Conservation (phyloP, 805 yeast genomes). For the Ogataea nitratoaversa region DNA sequence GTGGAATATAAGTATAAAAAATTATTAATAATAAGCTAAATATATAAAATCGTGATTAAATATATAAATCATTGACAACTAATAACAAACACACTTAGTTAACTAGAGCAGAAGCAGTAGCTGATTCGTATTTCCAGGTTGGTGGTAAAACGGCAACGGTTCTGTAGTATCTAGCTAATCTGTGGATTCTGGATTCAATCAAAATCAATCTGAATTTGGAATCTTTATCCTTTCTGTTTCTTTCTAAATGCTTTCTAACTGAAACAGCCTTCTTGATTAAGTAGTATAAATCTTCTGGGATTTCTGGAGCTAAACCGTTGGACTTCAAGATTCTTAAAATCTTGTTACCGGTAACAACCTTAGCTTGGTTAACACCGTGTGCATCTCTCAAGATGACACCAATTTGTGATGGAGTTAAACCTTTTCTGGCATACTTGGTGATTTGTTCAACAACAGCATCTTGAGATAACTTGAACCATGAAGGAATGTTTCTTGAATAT, state of each 20-base stretch:
- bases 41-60: conserved; percentile 15
- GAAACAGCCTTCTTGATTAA: conserved; percentile 99
- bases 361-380: conserved; percentile 98
- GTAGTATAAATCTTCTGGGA: conserved; percentile 99
- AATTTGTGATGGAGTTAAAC: conserved; percentile 98
- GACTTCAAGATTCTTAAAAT: conserved; percentile 98
- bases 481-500: conserved; percentile 97
- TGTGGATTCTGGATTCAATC: conserved; percentile 99
- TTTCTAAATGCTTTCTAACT: conserved; percentile 99
- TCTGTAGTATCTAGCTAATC: conserved; percentile 99
- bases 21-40: conserved; percentile 2
- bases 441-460: conserved; percentile 97
- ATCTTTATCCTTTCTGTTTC: conserved; percentile 99
- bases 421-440: conserved; percentile 99
- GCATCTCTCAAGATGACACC: conserved; percentile 99
- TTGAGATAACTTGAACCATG: conserved; percentile 98
- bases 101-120: conserved; percentile 99
- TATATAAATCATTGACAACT: conserved; percentile 12
- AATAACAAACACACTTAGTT: conserved; percentile 53
- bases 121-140: conserved; percentile 99
- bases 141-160: conserved; percentile 98
- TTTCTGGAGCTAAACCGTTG: conserved; percentile 99
- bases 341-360: conserved; percentile 98
- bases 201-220: conserved; percentile 99
- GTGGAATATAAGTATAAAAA: conserved; percentile 2